phyloP scores from a whole-genome alignment of 495 filamentous ascomycete genomes.

The Aspergillus incahuasiensis region DNA sequence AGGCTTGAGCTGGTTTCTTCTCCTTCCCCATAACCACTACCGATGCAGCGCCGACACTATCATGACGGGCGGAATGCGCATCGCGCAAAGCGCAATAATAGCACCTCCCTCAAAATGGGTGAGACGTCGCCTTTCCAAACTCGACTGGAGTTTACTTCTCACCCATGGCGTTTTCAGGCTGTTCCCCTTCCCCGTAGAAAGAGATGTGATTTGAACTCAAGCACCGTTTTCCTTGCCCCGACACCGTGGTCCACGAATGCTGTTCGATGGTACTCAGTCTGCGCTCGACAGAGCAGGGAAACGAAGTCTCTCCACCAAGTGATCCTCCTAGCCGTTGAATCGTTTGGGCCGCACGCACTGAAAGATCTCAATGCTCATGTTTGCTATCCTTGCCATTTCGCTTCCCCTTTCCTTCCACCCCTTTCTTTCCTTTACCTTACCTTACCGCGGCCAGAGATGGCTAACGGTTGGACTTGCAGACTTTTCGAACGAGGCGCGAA shows the following conservation, averaged over 20 bases:
- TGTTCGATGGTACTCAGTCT: conserved; percentile 33
- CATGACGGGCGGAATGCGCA: conserved; percentile 29
- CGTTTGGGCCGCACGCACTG: conserved; percentile 36
- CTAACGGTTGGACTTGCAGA: conserved; percentile 48
- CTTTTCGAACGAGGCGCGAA: conserved; percentile 89
- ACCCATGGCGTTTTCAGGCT: conserved; percentile 53
- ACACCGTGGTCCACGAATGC: conserved; percentile 25
- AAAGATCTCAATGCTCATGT: conserved; percentile 49
- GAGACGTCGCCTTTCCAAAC: conserved; percentile 47
- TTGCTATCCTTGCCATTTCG: conserved; percentile 40
- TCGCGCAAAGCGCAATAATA: conserved; percentile 27
- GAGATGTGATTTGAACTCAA: conserved; percentile 22
- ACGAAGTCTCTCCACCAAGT: conserved; percentile 22
- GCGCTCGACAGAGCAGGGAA: conserved; percentile 29
- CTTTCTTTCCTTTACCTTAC: conserved; percentile 7
- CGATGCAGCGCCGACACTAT: conserved; percentile 36
- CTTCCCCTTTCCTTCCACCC: conserved; percentile 23
- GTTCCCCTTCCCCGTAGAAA: conserved; percentile 35
- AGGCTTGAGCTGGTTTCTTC: conserved; percentile 61
- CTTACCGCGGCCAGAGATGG: conserved; percentile 6
- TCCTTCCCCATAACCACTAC: conserved; percentile 35
- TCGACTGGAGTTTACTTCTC: conserved; percentile 49
- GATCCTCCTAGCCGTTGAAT: conserved; percentile 33
- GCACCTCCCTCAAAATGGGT: conserved; percentile 47
- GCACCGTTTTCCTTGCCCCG: conserved; percentile 26